These are phyloP conservation scores for Ilex aquifolium DNA, from an alignment of 257 asterid species.

Conservation along the genomic window DNA sequence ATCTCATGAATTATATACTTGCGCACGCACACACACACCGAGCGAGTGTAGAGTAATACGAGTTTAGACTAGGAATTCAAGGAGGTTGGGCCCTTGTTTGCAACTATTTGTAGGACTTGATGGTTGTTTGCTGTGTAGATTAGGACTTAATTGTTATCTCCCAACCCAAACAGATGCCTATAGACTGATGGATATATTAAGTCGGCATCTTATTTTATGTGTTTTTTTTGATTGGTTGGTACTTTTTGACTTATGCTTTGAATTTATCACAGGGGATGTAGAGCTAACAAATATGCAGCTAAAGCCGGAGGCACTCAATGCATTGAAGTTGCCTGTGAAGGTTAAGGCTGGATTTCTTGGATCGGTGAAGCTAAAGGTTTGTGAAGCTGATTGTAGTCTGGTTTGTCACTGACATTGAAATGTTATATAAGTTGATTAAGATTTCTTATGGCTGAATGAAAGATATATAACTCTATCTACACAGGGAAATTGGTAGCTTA, in stretches of 20 bases:
- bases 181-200: background rate
- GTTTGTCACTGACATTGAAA: slow-evolving; percentile 3
- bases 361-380: slow-evolving; percentile 93
- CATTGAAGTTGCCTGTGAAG: slow-evolving; percentile 90
- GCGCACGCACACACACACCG: too few relatives aligned
- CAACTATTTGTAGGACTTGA: too few relatives aligned
- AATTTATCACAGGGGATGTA: slow-evolving; percentile 65
- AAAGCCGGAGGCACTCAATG: slow-evolving; percentile 99
- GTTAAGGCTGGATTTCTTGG: slow-evolving; percentile 99
- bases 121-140: too few relatives aligned
- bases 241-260: slow-evolving; percentile 13
- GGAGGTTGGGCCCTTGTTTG: too few relatives aligned
- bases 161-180: background rate
- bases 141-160: too few relatives aligned
- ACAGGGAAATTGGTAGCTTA: too few relatives aligned
- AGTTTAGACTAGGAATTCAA: too few relatives aligned
- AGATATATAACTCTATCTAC: too few relatives aligned
- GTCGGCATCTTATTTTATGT: background rate
- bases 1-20: too few relatives aligned
- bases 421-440: slow-evolving; percentile 10
- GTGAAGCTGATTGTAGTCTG: slow-evolving; percentile 20
- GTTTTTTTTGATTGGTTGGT: background rate
- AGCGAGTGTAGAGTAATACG: too few relatives aligned
- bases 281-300: slow-evolving; percentile 93
- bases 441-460: slow-evolving; percentile 5